Conservation (phyloP, 805 yeast species). For the Jamesozyma spencerorum region DNA sequence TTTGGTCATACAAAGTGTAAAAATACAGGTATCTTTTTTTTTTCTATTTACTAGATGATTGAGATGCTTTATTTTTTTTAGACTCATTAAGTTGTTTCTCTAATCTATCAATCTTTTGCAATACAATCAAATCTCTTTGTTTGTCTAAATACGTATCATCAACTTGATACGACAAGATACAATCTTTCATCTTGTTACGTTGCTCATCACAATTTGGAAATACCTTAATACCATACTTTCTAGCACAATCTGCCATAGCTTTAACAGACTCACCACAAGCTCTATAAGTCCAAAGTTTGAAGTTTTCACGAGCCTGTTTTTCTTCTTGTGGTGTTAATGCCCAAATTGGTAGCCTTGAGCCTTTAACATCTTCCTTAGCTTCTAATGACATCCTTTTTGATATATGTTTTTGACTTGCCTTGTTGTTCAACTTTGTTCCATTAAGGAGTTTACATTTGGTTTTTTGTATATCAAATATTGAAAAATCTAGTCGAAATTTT, state of each 20-base stretch:
- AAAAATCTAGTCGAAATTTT: neutral
- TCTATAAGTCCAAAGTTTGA: conserved; percentile 59
- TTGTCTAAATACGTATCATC: conserved; percentile 52
- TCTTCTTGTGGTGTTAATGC: conserved; percentile 70
- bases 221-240: conserved; percentile 51
- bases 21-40: neutral
- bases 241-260: conserved; percentile 57
- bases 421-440: neutral
- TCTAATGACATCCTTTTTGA: conserved; percentile 1
- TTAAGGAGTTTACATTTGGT: neutral
- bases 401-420: neutral
- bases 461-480: neutral
- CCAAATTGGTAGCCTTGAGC: conserved; percentile 54
- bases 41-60: too few relatives aligned
- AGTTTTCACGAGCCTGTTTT: conserved; percentile 57
- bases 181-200: conserved; percentile 49
- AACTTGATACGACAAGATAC: conserved; percentile 53
- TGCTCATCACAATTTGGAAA: conserved; percentile 57
- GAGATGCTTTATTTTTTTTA: conserved; percentile 5
- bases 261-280: conserved; percentile 62
- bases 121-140: conserved; percentile 56
- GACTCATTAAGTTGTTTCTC: conserved; percentile 18
- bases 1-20: neutral
- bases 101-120: conserved; percentile 41
- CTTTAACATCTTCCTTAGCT: neutral